Evolutionary conservation across 371 early-diverging fungal genomes (phyloP).

Genomic region (Rhizomucor pusillus): DNA sequence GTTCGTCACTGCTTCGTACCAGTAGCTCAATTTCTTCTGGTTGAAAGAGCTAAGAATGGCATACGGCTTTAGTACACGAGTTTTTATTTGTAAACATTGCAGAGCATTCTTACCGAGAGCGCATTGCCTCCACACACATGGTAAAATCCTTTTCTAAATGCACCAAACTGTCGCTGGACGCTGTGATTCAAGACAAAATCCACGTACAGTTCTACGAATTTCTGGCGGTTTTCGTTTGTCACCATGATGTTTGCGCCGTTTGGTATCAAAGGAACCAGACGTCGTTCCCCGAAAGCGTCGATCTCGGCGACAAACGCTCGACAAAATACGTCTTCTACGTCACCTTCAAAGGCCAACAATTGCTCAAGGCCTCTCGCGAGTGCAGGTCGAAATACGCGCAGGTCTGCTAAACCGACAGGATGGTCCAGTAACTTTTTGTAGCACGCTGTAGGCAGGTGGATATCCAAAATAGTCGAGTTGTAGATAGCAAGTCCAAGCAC

Average conservation of each 20-base stretch:
- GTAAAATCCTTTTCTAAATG: constrained; percentile 91
- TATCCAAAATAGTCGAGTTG: constrained; percentile 88
- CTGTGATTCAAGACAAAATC: constrained; percentile 79
- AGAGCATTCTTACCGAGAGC: constrained; percentile 44
- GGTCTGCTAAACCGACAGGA: constrained; percentile 57
- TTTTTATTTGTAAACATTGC: neutral
- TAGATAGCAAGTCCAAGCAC: constrained; percentile 93
- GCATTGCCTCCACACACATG: constrained; percentile 92
- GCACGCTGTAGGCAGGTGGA: constrained; percentile 86
- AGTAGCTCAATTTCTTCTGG: constrained; percentile 96
- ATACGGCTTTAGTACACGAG: neutral
- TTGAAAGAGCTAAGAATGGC: constrained; percentile 62
- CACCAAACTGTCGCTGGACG: constrained; percentile 81
- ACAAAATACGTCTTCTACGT: constrained; percentile 84
- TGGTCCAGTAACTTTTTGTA: constrained; percentile 91
- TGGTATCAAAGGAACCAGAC: constrained; percentile 68
- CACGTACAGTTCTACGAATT: constrained; percentile 83
- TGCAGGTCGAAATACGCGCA: constrained; percentile 59
- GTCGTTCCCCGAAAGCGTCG: constrained; percentile 75
- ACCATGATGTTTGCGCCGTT: constrained; percentile 74
- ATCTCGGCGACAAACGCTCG: constrained; percentile 80
- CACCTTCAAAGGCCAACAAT: constrained; percentile 75
- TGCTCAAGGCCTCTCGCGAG: constrained; percentile 82
- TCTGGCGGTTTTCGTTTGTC: constrained; percentile 67
- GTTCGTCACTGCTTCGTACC: constrained; percentile 89